Conservation (phyloP, 345 rosid genomes). For the Brassica nigra region DNA sequence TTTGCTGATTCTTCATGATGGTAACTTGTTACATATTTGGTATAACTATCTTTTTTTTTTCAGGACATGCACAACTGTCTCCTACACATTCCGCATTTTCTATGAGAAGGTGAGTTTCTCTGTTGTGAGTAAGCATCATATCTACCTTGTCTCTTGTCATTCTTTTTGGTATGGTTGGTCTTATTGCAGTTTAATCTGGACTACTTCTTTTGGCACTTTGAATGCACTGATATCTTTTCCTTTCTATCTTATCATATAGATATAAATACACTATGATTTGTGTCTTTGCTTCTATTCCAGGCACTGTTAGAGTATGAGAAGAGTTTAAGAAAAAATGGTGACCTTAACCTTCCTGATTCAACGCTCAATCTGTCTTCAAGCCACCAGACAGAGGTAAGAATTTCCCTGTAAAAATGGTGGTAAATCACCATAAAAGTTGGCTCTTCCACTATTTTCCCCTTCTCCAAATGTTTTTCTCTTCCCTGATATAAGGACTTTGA, state of each 20-base stretch:
- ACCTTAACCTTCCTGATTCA: conserved; percentile 67
- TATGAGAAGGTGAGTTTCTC: conserved; percentile 71
- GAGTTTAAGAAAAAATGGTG: conserved; percentile 64
- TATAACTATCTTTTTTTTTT: conserved; percentile 17
- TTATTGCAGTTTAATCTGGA: conserved; percentile 1
- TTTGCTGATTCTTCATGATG: neutral
- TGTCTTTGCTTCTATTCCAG: conserved; percentile 46
- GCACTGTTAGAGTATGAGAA: conserved; percentile 87
- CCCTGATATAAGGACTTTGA: conserved; percentile 13
- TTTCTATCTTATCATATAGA: conserved; percentile 6
- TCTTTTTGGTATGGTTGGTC: conserved; percentile 13
- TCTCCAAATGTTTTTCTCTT: neutral
- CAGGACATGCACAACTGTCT: conserved; percentile 94
- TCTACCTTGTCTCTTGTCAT: neutral
- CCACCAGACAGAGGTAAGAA: conserved; percentile 71
- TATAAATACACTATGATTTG: conserved; percentile 10
- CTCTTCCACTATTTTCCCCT: neutral
- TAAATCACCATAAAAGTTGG: conserved; percentile 1
- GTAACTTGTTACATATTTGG: conserved; percentile 13
- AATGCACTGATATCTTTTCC: neutral
- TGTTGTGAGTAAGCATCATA: conserved; percentile 16
- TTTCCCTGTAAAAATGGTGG: neutral
- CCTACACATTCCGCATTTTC: conserved; percentile 90
- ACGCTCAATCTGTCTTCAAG: conserved; percentile 51
- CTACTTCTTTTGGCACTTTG: conserved; percentile 15